phyloP scores from a whole-genome alignment of 805 yeast species.

The Yarrowia yakushimensis region DNA sequence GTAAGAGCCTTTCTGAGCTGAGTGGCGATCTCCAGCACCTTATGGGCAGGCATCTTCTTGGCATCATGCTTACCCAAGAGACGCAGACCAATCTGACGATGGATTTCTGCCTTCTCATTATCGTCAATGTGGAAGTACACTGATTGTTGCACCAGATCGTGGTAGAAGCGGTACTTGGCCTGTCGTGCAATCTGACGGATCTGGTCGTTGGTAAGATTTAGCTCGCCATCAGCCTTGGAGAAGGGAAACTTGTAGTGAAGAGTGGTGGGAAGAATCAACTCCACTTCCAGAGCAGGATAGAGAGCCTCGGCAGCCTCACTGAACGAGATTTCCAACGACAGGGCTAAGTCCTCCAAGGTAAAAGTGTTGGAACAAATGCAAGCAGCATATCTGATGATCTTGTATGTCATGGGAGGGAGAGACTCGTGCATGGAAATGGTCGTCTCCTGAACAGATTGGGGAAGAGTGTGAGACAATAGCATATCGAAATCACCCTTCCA shows the following conservation, averaged over 20 bases:
- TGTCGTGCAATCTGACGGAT: constrained; percentile 39
- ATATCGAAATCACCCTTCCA: constrained; percentile 33
- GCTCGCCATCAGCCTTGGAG: constrained; percentile 38
- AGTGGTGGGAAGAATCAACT: constrained; percentile 42
- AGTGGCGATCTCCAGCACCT: constrained; percentile 42
- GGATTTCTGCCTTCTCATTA: constrained; percentile 38
- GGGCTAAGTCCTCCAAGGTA: constrained; percentile 40
- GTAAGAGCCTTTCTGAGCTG: constrained; percentile 42
- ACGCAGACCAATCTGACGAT: constrained; percentile 46
- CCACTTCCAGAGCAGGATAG: constrained; percentile 38
- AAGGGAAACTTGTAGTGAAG: constrained; percentile 49
- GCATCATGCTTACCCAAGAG: constrained; percentile 32
- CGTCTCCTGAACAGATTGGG: constrained; percentile 27
- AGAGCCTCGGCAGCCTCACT: constrained; percentile 39
- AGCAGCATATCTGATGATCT: constrained; percentile 43
- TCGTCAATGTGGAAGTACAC: constrained; percentile 36
- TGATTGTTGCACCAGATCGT: constrained; percentile 42
- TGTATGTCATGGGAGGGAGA: constrained; percentile 33
- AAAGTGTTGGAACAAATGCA: constrained; percentile 43
- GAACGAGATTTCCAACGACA: constrained; percentile 41
- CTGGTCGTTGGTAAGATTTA: constrained; percentile 37
- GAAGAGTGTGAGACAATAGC: constrained; percentile 22
- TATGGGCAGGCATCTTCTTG: constrained; percentile 32
- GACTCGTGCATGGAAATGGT: constrained; percentile 30
- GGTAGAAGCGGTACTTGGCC: constrained; percentile 43